Conservation (phyloP, 257 asterid species). For the Solanum arcanum region DNA sequence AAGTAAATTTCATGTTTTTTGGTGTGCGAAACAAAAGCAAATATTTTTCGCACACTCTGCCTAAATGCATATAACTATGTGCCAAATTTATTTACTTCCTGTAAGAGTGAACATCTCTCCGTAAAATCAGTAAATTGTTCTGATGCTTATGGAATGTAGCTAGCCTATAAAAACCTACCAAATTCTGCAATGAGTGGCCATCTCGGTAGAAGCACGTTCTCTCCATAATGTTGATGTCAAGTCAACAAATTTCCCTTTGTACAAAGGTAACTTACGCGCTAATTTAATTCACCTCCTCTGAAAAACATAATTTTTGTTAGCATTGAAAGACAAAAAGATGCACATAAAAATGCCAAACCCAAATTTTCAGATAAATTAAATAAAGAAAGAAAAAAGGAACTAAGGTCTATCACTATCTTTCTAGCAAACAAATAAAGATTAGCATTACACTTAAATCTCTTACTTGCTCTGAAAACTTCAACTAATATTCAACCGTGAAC, state of each 20-base stretch:
- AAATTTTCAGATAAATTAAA: neutral
- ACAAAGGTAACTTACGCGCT: neutral
- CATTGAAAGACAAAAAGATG: neutral
- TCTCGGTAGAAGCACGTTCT: slow-evolving; percentile 6
- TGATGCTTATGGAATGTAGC: neutral
- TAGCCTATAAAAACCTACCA: slow-evolving; percentile 8
- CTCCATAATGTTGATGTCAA: slow-evolving; percentile 9
- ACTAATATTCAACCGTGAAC: neutral
- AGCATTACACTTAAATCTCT: neutral
- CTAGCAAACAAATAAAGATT: neutral
- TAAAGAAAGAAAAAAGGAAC: neutral
- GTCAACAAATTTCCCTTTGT: slow-evolving; percentile 19
- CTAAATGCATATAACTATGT: neutral
- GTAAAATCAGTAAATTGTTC: neutral
- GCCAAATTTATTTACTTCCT: neutral
- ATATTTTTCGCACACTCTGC: neutral
- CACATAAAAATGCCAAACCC: neutral
- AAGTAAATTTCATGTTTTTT: neutral
- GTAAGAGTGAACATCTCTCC: neutral
- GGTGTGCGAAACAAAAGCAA: neutral
- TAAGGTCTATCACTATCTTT: neutral
- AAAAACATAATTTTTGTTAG: neutral
- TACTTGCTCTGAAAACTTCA: neutral
- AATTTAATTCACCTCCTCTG: neutral
- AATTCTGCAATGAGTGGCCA: slow-evolving; percentile 1